phyloP scores from a whole-genome alignment of 1,284 basidiomycete genomes.

The Porphyrellus sp. region DNA sequence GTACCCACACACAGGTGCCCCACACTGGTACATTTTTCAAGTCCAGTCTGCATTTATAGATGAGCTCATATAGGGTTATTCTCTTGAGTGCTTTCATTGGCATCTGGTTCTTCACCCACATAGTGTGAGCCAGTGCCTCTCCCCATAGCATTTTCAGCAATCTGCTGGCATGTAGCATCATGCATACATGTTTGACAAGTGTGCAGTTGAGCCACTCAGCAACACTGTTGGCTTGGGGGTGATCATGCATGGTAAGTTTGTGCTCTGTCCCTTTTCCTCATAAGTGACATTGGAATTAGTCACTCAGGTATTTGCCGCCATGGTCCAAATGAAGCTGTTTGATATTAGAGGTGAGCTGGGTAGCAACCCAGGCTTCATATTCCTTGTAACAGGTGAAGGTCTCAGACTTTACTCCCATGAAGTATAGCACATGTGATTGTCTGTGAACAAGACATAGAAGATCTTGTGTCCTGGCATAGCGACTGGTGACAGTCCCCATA shows the following conservation, averaged over 20 bases:
- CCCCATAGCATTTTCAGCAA: background rate
- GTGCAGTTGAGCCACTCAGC: background rate
- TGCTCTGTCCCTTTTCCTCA: background rate
- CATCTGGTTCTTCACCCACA: background rate
- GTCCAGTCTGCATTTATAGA: background rate
- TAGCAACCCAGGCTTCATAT: background rate
- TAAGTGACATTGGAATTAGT: background rate
- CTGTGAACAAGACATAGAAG: background rate
- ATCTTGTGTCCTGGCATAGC: background rate
- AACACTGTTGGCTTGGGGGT: background rate
- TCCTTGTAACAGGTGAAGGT: background rate
- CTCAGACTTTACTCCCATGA: background rate
- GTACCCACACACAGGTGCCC: background rate
- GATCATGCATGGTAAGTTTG: background rate
- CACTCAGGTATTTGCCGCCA: background rate
- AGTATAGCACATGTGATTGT: background rate
- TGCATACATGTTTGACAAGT: background rate
- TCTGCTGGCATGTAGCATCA: background rate
- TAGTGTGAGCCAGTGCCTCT: background rate
- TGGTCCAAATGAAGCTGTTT: background rate
- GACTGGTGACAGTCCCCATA: background rate
- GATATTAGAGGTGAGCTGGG: background rate
- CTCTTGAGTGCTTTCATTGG: background rate
- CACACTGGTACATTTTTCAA: background rate
- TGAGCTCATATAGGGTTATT: background rate